phyloP scores from a whole-genome alignment of 2,329 filamentous ascomycete genomes.

The Fusarium decemcellulare region DNA sequence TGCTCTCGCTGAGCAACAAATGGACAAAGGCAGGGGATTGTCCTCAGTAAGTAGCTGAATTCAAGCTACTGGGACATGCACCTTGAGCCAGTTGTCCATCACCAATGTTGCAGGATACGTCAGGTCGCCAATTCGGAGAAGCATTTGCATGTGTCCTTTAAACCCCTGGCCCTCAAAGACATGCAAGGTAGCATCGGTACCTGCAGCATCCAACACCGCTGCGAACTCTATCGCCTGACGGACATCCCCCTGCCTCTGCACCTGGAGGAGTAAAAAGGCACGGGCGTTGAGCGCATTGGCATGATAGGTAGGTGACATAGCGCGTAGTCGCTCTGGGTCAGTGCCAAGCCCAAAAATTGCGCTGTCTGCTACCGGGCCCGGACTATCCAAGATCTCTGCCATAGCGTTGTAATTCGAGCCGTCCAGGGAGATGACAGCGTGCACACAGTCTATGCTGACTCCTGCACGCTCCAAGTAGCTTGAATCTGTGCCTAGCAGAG shows the following conservation, averaged over 20 bases:
- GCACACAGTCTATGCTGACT: background rate
- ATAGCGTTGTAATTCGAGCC: background rate
- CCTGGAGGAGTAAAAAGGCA: background rate
- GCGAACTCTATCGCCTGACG: background rate
- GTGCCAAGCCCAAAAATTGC: background rate
- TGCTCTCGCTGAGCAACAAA: no score
- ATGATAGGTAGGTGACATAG: background rate
- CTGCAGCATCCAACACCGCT: background rate
- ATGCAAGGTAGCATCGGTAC: background rate
- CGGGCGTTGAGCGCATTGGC: background rate
- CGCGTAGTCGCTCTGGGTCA: background rate
- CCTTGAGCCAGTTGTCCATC: background rate
- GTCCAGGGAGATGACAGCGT: background rate
- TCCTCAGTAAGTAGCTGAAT: no score
- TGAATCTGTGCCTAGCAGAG: background rate
- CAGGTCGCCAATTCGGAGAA: background rate
- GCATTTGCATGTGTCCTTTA: background rate
- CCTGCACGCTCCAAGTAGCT: background rate
- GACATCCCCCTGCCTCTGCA: background rate
- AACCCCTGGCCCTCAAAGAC: slow-evolving; percentile 1
- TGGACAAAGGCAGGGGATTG: no score
- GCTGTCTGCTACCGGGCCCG: background rate
- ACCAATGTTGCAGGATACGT: background rate
- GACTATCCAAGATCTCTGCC: background rate
- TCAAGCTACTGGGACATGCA: background rate